These are phyloP conservation scores for Plasmodium fragile DNA, from an alignment of 169 alveolate species.

Conservation along the genomic window DNA sequence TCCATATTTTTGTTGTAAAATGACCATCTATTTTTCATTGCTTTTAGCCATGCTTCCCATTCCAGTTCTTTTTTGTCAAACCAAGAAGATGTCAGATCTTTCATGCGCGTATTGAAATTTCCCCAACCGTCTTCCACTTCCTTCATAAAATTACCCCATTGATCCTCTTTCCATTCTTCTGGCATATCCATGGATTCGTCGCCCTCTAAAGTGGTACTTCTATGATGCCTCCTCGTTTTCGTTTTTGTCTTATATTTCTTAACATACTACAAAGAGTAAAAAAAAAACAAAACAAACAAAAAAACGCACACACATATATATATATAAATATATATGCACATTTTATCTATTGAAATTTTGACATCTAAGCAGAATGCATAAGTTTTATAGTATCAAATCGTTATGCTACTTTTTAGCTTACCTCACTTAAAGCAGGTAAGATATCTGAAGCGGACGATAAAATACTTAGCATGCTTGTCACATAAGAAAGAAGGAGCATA, in stretches of 20 bases:
- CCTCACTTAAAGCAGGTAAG: background rate
- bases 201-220: background rate
- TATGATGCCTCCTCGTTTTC: background rate
- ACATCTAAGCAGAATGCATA: background rate
- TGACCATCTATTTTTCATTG: slow-evolving; percentile 12
- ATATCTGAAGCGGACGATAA: slow-evolving; percentile 2
- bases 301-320: background rate
- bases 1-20: slow-evolving; percentile 16
- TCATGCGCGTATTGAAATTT: background rate
- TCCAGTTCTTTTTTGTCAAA: background rate
- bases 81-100: background rate
- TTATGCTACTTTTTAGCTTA: background rate
- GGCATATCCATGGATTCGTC: background rate
- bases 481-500: slow-evolving; percentile 1
- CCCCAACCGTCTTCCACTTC: background rate
- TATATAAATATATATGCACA: background rate
- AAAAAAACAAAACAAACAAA: background rate
- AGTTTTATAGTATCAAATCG: background rate
- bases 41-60: slow-evolving; percentile 24
- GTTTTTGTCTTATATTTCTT: background rate
- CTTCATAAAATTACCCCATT: background rate
- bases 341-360: too few relatives aligned
- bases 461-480: background rate
- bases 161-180: slow-evolving; percentile 19
- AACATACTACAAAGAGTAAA: background rate